Conservation (phyloP, 805 yeast species). For the Pichia rugopelliculosa region DNA sequence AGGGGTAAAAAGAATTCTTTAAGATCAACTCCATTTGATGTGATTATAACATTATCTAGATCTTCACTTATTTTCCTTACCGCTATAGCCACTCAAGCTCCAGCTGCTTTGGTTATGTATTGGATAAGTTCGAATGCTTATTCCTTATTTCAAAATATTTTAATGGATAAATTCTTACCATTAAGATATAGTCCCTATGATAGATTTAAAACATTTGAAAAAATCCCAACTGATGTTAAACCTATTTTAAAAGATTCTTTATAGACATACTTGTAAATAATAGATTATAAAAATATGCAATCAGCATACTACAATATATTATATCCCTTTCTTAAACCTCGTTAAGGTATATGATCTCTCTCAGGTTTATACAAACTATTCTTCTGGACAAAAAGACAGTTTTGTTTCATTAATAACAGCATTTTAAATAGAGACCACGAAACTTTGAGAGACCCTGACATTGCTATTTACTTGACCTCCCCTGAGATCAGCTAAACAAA, state of each 20-base stretch:
- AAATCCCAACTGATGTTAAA: slow-evolving; percentile 7
- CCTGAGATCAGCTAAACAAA: not conserved
- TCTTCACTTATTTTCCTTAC: slow-evolving; percentile 71
- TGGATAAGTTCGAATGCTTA: slow-evolving; percentile 84
- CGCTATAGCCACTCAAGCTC: slow-evolving; percentile 82
- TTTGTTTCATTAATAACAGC: too few species aligned
- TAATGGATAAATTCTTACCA: slow-evolving; percentile 63
- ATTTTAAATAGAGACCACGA: too few species aligned
- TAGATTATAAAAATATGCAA: not conserved
- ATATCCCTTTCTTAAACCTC: too few species aligned
- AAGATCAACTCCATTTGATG: slow-evolving; percentile 53
- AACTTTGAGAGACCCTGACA: too few species aligned
- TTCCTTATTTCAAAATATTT: slow-evolving; percentile 67
- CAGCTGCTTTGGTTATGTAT: slow-evolving; percentile 72
- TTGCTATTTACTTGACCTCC: too few species aligned
- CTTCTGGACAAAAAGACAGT: too few species aligned
- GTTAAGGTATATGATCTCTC: too few species aligned
- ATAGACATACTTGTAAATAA: not conserved
- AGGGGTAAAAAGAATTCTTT: slow-evolving; percentile 34
- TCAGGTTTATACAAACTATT: too few species aligned
- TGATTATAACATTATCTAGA: slow-evolving; percentile 64
- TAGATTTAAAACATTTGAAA: slow-evolving; percentile 15
- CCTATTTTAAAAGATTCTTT: slow-evolving; percentile 7
- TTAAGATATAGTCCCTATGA: slow-evolving; percentile 41
- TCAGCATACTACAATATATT: too few species aligned